Percentiles rank a stretch among this genome's conserved stretches.
Evolutionary conservation across 139 green algal genomes (phyloP).

Genomic region (Micractinium sp.): DNA sequence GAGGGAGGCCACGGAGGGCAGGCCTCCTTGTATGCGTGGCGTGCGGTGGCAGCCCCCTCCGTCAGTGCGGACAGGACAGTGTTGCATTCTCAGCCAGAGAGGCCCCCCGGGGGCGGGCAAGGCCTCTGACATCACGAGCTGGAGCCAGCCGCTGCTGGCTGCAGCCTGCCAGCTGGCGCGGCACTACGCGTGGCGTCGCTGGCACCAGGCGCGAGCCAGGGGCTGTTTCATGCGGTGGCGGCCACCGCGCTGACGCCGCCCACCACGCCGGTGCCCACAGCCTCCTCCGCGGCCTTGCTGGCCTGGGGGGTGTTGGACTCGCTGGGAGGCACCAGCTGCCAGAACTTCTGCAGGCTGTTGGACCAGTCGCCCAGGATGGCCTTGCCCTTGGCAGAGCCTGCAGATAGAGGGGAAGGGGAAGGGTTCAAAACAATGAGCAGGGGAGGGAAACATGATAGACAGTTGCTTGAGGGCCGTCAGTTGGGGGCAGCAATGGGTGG

Average conservation of each 20-base stretch:
- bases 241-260: neutral
- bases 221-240: conserved; percentile 8
- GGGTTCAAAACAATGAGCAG: no score
- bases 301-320: conserved; percentile 80
- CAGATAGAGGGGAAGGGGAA: neutral
- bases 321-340: conserved; percentile 96
- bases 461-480: neutral
- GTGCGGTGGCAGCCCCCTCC: neutral
- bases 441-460: no score
- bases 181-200: no score
- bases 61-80: neutral
- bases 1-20: neutral
- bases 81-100: neutral
- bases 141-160: neutral
- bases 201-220: no score
- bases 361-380: conserved; percentile 74
- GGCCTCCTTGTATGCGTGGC: neutral
- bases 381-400: conserved; percentile 35
- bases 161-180: no score
- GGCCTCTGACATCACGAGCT: neutral
- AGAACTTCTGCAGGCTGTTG: conserved; percentile 85
- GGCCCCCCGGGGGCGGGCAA: neutral
- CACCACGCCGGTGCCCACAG: neutral
- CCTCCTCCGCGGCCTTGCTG: conserved; percentile 21
- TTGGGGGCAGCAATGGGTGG: neutral